These are phyloP conservation scores for Epichloe festucae DNA, from an alignment of 2,329 filamentous ascomycete genomes.

Conservation along the genomic window DNA sequence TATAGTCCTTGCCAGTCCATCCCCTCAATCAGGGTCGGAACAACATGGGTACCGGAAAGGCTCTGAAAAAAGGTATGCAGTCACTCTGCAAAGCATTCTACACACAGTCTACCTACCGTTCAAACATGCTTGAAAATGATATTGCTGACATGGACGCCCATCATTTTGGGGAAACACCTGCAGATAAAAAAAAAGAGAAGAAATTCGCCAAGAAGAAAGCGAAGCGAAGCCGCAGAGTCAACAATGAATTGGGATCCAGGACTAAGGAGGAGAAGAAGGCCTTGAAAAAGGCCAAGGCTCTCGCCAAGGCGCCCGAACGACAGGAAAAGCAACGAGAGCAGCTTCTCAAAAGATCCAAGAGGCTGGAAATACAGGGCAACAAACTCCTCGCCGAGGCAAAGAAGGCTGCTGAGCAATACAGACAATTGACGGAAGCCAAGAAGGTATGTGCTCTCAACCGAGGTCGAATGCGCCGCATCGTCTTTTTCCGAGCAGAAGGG, in stretches of 20 bases:
- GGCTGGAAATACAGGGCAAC: conserved; percentile 26
- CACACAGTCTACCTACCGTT: too few relatives aligned
- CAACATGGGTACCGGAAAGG: neutral
- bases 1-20: neutral
- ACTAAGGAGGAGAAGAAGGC: conserved; percentile 17
- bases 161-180: neutral
- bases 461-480: neutral
- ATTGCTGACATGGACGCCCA: too few relatives aligned
- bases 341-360: conserved; percentile 23
- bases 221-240: conserved; percentile 13
- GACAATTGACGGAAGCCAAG: conserved; percentile 10
- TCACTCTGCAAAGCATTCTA: neutral
- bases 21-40: neutral
- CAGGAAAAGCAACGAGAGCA: conserved; percentile 25
- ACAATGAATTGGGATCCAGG: conserved; percentile 19
- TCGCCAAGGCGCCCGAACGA: conserved; percentile 17
- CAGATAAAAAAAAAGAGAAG: neutral
- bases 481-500: neutral
- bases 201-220: neutral
- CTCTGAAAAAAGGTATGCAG: conserved; percentile 1
- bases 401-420: conserved; percentile 17
- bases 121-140: neutral
- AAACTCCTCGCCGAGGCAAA: conserved; percentile 29
- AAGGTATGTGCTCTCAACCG: conserved; percentile 5
- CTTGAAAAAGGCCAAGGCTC: conserved; percentile 18